A percentile compares a stretch with the other conserved stretches of the same genome.
phyloP scores from a whole-genome alignment of 1,139 yeast genomes.

The Suhomyces maxii region DNA sequence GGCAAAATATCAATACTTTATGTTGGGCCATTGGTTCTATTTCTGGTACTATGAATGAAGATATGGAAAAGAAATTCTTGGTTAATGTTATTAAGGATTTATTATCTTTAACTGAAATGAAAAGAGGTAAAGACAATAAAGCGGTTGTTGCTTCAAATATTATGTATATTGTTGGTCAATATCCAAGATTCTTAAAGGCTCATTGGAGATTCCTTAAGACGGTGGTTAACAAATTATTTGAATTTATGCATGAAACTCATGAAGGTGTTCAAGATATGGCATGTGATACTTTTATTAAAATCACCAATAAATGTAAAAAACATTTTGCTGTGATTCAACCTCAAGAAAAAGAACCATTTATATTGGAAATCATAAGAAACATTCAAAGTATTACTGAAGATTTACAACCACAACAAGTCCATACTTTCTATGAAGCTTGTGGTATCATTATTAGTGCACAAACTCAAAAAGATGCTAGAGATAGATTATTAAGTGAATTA shows the following conservation, averaged over 20 bases:
- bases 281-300: slow-evolving; percentile 96
- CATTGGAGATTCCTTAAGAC: slow-evolving; percentile 98
- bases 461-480: slow-evolving; percentile 59
- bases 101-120: slow-evolving; percentile 88
- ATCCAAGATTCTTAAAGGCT: slow-evolving; percentile 94
- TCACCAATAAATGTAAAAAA: slow-evolving; percentile 90
- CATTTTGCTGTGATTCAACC: slow-evolving; percentile 90
- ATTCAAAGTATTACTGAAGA: slow-evolving; percentile 88
- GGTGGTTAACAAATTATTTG: slow-evolving; percentile 91
- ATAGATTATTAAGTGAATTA: slow-evolving; percentile 69
- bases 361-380: slow-evolving; percentile 81
- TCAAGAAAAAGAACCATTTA: slow-evolving; percentile 88
- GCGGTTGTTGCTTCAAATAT: slow-evolving; percentile 99
- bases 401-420: slow-evolving; percentile 95
- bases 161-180: slow-evolving; percentile 99
- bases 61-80: slow-evolving; percentile 90
- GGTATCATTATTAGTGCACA: slow-evolving; percentile 93
- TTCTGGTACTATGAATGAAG: slow-evolving; percentile 98
- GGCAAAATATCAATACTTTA: slow-evolving; percentile 94
- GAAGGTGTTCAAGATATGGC: slow-evolving; percentile 99
- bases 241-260: slow-evolving; percentile 98
- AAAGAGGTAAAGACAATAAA: slow-evolving; percentile 95
- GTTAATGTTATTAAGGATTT: slow-evolving; percentile 92
- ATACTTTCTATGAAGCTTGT: slow-evolving; percentile 96
- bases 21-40: slow-evolving; percentile 99